phyloP scores from a whole-genome alignment of 148 eudicot genomes.

The Agrostemma githago region DNA sequence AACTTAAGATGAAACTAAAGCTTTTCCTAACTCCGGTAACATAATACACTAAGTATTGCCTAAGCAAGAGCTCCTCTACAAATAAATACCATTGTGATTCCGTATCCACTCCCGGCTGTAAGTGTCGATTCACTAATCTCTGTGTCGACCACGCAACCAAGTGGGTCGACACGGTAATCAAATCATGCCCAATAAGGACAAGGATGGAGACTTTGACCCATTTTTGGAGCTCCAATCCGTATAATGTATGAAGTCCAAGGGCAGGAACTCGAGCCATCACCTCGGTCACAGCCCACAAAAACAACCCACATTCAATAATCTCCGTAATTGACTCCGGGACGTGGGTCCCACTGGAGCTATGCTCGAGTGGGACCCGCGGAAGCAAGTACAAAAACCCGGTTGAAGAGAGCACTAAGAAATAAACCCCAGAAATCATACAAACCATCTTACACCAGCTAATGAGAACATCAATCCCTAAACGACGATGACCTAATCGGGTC shows the following conservation, averaged over 20 bases:
- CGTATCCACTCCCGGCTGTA: conserved; percentile 4
- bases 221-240: not conserved
- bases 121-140: conserved; percentile 4
- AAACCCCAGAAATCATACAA: conserved; percentile 10
- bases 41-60: conserved; percentile 3
- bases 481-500: not conserved
- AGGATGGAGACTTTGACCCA: not conserved
- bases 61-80: not conserved
- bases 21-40: not conserved
- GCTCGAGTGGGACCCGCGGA: conserved; percentile 8
- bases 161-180: conserved; percentile 3
- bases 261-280: not conserved
- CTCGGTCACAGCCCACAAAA: not conserved
- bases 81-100: conserved; percentile 1
- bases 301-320: not conserved
- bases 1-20: not conserved
- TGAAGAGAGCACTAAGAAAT: not conserved
- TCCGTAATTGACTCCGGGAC: conserved; percentile 3
- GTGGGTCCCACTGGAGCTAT: conserved; percentile 1
- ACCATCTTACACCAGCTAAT: not conserved
- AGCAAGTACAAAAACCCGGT: not conserved
- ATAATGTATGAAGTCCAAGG: not conserved
- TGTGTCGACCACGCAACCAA: conserved; percentile 3
- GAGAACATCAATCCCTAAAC: not conserved
- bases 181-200: not conserved